Evolutionary conservation across 257 asterid species (phyloP).

Genomic region (Orobanche coerulescens): DNA sequence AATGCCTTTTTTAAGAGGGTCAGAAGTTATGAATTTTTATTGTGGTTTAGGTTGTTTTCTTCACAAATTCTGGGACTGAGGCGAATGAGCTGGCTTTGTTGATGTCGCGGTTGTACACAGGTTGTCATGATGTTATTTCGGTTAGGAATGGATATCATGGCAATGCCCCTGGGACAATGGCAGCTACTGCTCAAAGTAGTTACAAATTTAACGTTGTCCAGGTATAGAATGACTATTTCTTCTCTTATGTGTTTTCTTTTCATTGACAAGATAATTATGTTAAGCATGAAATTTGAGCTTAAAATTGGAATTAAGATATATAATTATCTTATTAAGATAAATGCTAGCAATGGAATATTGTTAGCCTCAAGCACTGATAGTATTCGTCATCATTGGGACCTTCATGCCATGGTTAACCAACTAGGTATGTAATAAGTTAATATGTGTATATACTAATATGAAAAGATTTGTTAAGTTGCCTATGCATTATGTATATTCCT

Average conservation of each 20-base stretch:
- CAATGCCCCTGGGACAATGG: slow-evolving; percentile 85
- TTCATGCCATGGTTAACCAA: not conserved
- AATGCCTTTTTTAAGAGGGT: not conserved
- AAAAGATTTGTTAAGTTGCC: not conserved
- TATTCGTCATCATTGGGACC: not conserved
- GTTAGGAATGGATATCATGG: slow-evolving; percentile 92
- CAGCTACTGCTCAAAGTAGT: slow-evolving; percentile 73
- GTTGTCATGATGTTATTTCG: slow-evolving; percentile 72
- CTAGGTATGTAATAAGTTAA: not conserved
- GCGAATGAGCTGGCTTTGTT: slow-evolving; percentile 87
- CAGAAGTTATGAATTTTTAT: not conserved
- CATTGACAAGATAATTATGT: too few species aligned
- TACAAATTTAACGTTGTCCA: slow-evolving; percentile 86
- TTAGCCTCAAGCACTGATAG: not conserved
- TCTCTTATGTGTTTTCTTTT: not conserved
- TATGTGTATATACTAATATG: not conserved
- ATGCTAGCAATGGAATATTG: not conserved
- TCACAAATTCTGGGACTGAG: slow-evolving; percentile 94
- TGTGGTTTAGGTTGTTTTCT: slow-evolving; percentile 61
- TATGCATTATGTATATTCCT: too few species aligned
- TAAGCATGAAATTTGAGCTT: not conserved
- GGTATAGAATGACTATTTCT: slow-evolving; percentile 39
- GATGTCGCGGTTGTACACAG: slow-evolving; percentile 71
- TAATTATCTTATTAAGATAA: not conserved
- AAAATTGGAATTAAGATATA: not conserved